Evolutionary conservation across 371 early-diverging fungal species (phyloP).

Genomic region (Circinella umbellata): DNA sequence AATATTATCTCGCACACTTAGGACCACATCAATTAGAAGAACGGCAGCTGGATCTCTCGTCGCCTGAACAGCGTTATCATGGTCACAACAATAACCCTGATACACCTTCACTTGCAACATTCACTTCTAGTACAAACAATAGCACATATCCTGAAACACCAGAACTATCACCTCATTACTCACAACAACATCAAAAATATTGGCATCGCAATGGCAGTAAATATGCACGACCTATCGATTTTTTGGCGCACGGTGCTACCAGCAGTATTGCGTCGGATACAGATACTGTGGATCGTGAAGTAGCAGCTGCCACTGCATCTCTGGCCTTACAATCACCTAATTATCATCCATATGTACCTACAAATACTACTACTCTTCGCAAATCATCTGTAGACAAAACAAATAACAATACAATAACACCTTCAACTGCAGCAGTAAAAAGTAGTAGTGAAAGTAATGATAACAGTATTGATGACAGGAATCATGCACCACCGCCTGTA

Average conservation of each 20-base stretch:
- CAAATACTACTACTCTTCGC: not conserved
- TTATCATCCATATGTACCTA: constrained; percentile 28
- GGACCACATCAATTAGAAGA: constrained; percentile 19
- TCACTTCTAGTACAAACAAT: constrained; percentile 8
- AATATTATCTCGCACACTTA: constrained; percentile 13
- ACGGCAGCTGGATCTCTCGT: constrained; percentile 9
- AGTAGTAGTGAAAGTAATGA: not conserved
- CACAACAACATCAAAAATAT: constrained; percentile 8
- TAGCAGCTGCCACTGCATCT: constrained; percentile 40
- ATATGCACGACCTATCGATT: constrained; percentile 33
- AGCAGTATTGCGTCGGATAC: constrained; percentile 35
- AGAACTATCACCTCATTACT: constrained; percentile 18
- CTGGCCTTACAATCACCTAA: constrained; percentile 26
- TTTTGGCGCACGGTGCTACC: constrained; percentile 10
- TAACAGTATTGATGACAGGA: not conserved
- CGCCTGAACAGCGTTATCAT: constrained; percentile 18
- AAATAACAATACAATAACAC: not conserved
- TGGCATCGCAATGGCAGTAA: not conserved
- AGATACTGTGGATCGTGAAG: constrained; percentile 50
- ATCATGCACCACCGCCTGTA: not conserved
- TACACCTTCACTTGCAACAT: constrained; percentile 12
- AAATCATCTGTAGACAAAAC: constrained; percentile 1
- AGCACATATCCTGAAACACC: constrained; percentile 20
- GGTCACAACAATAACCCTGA: not conserved
- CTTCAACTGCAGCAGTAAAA: not conserved